phyloP scores from a whole-genome alignment of 1,139 yeast species.

The Taphrina sp. region DNA sequence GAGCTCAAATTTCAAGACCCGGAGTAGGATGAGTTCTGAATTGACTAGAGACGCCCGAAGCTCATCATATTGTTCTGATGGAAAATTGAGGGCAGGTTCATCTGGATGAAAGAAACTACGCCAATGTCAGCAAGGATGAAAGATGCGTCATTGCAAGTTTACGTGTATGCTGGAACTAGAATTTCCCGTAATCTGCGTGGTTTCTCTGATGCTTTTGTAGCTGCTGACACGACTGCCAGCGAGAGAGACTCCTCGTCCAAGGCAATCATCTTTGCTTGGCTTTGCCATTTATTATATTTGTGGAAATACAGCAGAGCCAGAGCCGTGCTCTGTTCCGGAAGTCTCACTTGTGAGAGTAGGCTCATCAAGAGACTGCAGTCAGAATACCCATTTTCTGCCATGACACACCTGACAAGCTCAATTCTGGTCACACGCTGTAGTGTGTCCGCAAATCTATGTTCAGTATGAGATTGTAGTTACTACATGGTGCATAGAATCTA shows the following conservation, averaged over 20 bases:
- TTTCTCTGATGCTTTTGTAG: constrained; percentile 37
- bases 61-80: constrained; percentile 37
- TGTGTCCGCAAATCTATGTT: no score
- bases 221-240: constrained; percentile 35
- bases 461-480: no score
- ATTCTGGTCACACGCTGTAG: no score
- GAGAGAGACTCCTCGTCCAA: constrained; percentile 31
- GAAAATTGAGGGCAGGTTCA: constrained; percentile 32
- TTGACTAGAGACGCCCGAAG: constrained; percentile 37
- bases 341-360: constrained; percentile 19
- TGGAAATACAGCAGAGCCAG: constrained; percentile 31
- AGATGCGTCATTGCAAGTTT: no score
- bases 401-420: no score
- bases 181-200: constrained; percentile 38
- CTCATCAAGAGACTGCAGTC: background rate
- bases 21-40: constrained; percentile 36
- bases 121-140: background rate
- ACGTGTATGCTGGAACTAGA: constrained; percentile 37
- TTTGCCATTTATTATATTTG: constrained; percentile 10
- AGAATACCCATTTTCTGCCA: no score
- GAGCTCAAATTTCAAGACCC: constrained; percentile 33
- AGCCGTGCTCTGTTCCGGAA: constrained; percentile 27
- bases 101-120: constrained; percentile 34
- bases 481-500: no score
- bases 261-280: background rate